Percentiles rank a stretch among this genome's conserved stretches.
Evolutionary conservation across 441 rosid species (phyloP).

Genomic region (Sinapis alba): DNA sequence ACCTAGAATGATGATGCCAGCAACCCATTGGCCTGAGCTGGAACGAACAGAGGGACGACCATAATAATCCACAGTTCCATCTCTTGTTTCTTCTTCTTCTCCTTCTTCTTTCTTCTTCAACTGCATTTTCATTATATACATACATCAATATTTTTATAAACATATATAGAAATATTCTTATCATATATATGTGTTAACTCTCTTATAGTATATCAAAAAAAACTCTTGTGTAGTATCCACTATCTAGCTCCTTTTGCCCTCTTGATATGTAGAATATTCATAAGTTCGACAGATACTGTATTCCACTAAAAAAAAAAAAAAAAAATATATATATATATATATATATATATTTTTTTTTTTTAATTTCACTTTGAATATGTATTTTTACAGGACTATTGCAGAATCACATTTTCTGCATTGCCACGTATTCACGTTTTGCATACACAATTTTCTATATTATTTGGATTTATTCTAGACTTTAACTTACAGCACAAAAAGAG

Average conservation of each 20-base stretch:
- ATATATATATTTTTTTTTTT: no score
- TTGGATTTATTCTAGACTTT: slow-evolving; percentile 29
- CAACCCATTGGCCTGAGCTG: slow-evolving; percentile 78
- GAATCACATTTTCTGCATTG: slow-evolving; percentile 9
- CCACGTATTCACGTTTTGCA: slow-evolving; percentile 20
- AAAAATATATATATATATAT: no score
- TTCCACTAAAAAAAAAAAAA: no score
- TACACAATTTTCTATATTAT: slow-evolving; percentile 17
- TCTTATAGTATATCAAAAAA: no score
- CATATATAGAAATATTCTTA: not conserved
- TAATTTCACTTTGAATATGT: not conserved
- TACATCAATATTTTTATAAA: not conserved
- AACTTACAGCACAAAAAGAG: not conserved
- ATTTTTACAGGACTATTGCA: not conserved
- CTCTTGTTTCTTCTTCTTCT: slow-evolving; percentile 56
- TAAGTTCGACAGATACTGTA: no score
- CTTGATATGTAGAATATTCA: no score
- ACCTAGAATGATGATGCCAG: slow-evolving; percentile 79
- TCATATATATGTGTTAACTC: not conserved
- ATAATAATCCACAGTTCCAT: slow-evolving; percentile 74
- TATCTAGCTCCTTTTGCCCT: no score
- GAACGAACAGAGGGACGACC: slow-evolving; percentile 70
- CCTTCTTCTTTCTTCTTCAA: slow-evolving; percentile 49
- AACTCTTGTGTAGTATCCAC: no score
- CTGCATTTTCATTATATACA: slow-evolving; percentile 17